Base-by-base conservation (phyloP, 768 basidiomycete species). In the Austroboletus eburneus region DNA sequence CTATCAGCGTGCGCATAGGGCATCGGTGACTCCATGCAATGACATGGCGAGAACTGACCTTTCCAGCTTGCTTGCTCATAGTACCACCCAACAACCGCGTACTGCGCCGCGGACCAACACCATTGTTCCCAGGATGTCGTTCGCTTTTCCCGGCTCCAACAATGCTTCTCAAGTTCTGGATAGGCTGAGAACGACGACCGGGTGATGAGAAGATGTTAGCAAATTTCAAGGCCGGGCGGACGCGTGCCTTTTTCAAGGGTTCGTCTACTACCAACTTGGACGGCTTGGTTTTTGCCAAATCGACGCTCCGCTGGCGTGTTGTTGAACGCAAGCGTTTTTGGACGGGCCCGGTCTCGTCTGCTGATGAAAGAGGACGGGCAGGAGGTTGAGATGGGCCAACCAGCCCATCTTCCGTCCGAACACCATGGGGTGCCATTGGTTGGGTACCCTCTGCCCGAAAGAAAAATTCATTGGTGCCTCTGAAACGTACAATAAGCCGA, bases 221-320 rank as follows among this genome's bases (percentile, higher is more conserved):
- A 83, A 85, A 80, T 73, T 79, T 82, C 78, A 86, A 77, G 77
- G 81, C 84, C 83, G 82, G 83, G 81, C 83, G 85, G 77, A 80
- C 81, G 83, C 85, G 81, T 87, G 83, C 87, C 87, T 90, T 89
- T 85, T 87, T 87, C 76, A 77, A 72, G 67, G 81, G 78, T 68
- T 85, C 83, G 70, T 84, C 83, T 59, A 75, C 66, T 62, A 70
- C 71, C 58, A 76, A 66, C 74, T 85, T 87, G 62, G 72, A 75
- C 54, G 76, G 67, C 66, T 83, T 83, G 42, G 73, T 65, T 65
- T 79, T 82, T 51, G 70, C 66, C 57, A 61, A 39, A 62, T 72
- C 71, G 46, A 69, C 65, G 64, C 78, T 75, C 51, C 73, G 68
- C 52, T 79, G 79, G 49, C 75, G 77, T 13, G 71, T 68, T 45